These are phyloP conservation scores for Ramichloridium luteum DNA, from an alignment of 2,329 filamentous ascomycete species.

Conservation along the genomic window DNA sequence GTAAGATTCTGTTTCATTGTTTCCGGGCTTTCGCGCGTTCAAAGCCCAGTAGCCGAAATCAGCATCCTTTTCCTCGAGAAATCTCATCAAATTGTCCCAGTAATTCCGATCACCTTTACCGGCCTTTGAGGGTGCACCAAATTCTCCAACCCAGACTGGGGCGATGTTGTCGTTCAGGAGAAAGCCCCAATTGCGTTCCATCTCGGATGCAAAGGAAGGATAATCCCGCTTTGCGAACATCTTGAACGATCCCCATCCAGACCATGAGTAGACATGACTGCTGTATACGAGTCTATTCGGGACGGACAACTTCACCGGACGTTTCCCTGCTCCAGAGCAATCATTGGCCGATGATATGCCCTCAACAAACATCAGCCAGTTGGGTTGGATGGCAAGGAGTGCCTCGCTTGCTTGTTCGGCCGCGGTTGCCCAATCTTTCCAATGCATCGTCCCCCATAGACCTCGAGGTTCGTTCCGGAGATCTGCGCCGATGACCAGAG, in stretches of 20 bases:
- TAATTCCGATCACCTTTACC: conserved; percentile 49
- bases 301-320: conserved; percentile 47
- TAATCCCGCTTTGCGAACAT: conserved; percentile 48
- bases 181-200: conserved; percentile 56
- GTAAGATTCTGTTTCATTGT: conserved; percentile 48
- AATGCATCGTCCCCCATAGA: conserved; percentile 56
- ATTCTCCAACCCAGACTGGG: conserved; percentile 58
- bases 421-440: conserved; percentile 51
- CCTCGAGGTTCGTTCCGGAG: conserved; percentile 58
- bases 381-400: conserved; percentile 45
- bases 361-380: conserved; percentile 58
- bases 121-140: conserved; percentile 46
- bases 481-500: conserved; percentile 53
- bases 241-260: conserved; percentile 50
- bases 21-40: conserved; percentile 51
- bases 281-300: conserved; percentile 51
- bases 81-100: conserved; percentile 51
- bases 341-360: conserved; percentile 57
- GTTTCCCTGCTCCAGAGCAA: conserved; percentile 41
- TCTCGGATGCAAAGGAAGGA: conserved; percentile 48
- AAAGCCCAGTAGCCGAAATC: conserved; percentile 53
- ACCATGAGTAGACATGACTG: conserved; percentile 58
- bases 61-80: conserved; percentile 45
- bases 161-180: conserved; percentile 44
- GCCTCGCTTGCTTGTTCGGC: conserved; percentile 52